Evolutionary conservation across 257 asterid species (phyloP), one percentile per base, ranked within the genome.

Genomic region (Linaria vulgaris): DNA sequence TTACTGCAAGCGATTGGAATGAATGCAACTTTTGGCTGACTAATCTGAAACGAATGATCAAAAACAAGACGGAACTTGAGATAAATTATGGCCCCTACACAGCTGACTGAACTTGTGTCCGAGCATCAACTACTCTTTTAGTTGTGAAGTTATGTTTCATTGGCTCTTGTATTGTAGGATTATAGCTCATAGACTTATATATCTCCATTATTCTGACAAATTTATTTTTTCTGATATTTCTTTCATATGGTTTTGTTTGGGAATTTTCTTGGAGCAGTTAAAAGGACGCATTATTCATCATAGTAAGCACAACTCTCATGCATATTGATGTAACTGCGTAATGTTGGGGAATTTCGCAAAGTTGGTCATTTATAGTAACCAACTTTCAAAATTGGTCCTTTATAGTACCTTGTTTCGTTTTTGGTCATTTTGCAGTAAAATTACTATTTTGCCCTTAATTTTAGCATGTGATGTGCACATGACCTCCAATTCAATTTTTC

Each of bases 1-100:
- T 92, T 59, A 87, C 99, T 3, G 86, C 96, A 62, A 92, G 90
- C 56, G 99, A 92, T 62, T 92, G 99, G 99, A 97, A 92, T 44
- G 99, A 92, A 74, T 92, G 99, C 84, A 84, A 87, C 85, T 83
- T 87, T 76, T 92, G 99, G 97, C 73, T 89, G 65, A 77, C 89
- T 60, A 78, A 96, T 13, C 91, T 92, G 51, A 92, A 92, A 67
- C 83, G 97, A 59, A 89, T 92, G 97, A 82, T 89, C 72, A 92
- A 92, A n/a, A 79, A 79, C 85, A 38, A 83, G 96, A 71, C 96
- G 87, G 78, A 87, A 76, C 77, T 73, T 83, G 44, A 79, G 96
- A 85, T 91, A 79, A 71, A 68, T 57, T 39, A 55, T 65, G 44
- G 24, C 60, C 24, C 19, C 62, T 69, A 4, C 23, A 27, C 2